Evolutionary conservation across 345 rosid species (phyloP), one percentile per base, ranked within the genome.

Genomic region (Arabis hirsuta): DNA sequence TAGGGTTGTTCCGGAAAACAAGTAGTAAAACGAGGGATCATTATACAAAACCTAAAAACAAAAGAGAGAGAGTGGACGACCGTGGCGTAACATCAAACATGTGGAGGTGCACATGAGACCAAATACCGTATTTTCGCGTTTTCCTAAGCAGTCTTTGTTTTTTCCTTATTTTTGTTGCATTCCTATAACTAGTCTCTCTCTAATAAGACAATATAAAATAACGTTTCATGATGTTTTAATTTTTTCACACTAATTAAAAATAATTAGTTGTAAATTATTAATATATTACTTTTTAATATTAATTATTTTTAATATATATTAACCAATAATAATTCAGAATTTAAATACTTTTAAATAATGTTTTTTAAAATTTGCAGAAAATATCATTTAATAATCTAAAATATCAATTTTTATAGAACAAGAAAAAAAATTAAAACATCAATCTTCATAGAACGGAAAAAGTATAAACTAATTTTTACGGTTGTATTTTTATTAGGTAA

Each of bases 81-180:
- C 45, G 10, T 7, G 20, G 55, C 38, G 36, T 22, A 62, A 71
- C 45, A 62, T 39, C 31, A 66, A 66, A 31, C 67, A 66, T 74
- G 73, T 74, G 78, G 22, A 34, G 73, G 32, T 67, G 42, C 58
- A 55, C 73, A 50, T 59, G 42, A 61, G 73, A 59, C 67, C 62
- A 59, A 22, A 31, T 41, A 50, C 55, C 47, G 13, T 39, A 6
- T n/a, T 59, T 74, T 67, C 73, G 60, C 73, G 34, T 52, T 36
- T 45, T 59, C 31, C 62, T n/a, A 74, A 41, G 34, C 31, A 5
- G 44, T 57, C 31, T 51, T 60, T 19, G 19, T 38, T 44, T 45
- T 41, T 32, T 57, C 13, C 36, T 39, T 38, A 1, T 45, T 26
- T 54, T 55, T 54, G 48, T 47, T 34, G 39, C 44, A 32, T 57